Evolutionary conservation across 2,329 filamentous ascomycete genomes (phyloP).

Genomic region (Cadophora gregata): DNA sequence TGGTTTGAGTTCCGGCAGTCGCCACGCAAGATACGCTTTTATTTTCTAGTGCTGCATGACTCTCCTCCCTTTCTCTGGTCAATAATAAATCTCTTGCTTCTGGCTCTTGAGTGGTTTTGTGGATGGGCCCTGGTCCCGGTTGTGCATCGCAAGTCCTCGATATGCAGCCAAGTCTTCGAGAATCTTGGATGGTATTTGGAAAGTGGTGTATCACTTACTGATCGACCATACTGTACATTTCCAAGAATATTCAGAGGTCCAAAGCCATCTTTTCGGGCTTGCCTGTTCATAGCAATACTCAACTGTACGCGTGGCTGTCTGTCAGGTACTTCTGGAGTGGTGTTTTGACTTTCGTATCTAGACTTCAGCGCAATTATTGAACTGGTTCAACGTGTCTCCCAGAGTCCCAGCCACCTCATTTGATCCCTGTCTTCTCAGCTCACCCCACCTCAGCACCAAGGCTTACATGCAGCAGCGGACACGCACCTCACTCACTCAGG

Average conservation of each 20-base stretch:
- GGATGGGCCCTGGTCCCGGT: neutral
- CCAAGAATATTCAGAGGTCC: neutral
- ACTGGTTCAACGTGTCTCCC: neutral
- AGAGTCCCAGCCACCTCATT: constrained; percentile 8
- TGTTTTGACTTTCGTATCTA: constrained; percentile 3
- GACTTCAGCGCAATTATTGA: neutral
- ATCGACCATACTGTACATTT: neutral
- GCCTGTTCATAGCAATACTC: neutral
- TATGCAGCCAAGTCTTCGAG: constrained; percentile 13
- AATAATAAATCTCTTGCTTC: neutral
- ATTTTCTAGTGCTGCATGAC: neutral
- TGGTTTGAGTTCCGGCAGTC: neutral
- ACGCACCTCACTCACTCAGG: too few relatives aligned
- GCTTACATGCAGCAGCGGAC: neutral
- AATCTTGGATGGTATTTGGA: constrained; percentile 13
- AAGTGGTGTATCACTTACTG: constrained; percentile 4
- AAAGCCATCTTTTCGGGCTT: neutral
- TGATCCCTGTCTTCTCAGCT: neutral
- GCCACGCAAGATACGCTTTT: constrained; percentile 2
- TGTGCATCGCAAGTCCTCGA: constrained; percentile 11
- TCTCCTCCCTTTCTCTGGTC: neutral
- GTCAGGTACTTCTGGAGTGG: neutral
- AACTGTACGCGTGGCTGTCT: neutral
- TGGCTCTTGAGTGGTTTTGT: neutral
- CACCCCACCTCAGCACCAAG: constrained; percentile 1